Evolutionary conservation across 805 yeast genomes (phyloP).

Genomic region (Nakazawaea ambrosiae): DNA sequence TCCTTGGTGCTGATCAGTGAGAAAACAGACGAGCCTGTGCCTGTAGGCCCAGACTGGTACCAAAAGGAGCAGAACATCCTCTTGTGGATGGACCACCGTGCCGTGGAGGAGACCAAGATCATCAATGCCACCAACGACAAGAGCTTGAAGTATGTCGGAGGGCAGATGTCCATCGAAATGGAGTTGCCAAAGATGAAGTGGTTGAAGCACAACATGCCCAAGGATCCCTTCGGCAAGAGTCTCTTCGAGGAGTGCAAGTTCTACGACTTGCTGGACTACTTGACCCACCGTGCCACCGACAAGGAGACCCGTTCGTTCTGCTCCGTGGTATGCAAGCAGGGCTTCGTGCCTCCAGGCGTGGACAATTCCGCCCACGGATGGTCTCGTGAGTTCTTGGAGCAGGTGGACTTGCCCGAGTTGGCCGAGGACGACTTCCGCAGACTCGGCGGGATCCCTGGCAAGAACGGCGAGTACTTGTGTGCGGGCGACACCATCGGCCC

Average conservation of each 20-base stretch:
- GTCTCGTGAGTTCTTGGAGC: constrained; percentile 70
- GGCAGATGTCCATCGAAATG: constrained; percentile 97
- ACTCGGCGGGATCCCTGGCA: constrained; percentile 77
- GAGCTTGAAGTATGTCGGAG: constrained; percentile 88
- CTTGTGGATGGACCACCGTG: constrained; percentile 98
- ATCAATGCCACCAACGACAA: constrained; percentile 79
- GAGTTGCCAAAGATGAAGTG: constrained; percentile 96
- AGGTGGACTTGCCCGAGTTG: constrained; percentile 70
- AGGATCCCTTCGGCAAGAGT: constrained; percentile 28
- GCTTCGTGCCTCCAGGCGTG: constrained; percentile 87
- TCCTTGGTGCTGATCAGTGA: constrained; percentile 79
- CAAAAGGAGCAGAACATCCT: constrained; percentile 75
- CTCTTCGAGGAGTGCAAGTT: constrained; percentile 59
- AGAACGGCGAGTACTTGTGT: constrained; percentile 64
- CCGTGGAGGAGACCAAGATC: constrained; percentile 67
- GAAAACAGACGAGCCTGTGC: constrained; percentile 59
- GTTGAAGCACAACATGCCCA: constrained; percentile 81
- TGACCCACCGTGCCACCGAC: constrained; percentile 88
- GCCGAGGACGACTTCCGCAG: constrained; percentile 67
- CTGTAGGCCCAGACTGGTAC: constrained; percentile 86
- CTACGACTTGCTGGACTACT: constrained; percentile 86
- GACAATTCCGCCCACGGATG: constrained; percentile 85
- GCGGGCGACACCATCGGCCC: constrained; percentile 91
- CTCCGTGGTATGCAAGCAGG: constrained; percentile 93
- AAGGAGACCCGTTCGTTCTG: constrained; percentile 82